phyloP scores from a whole-genome alignment of 2,329 filamentous ascomycete genomes.

The Mycosphaerella arachidis region DNA sequence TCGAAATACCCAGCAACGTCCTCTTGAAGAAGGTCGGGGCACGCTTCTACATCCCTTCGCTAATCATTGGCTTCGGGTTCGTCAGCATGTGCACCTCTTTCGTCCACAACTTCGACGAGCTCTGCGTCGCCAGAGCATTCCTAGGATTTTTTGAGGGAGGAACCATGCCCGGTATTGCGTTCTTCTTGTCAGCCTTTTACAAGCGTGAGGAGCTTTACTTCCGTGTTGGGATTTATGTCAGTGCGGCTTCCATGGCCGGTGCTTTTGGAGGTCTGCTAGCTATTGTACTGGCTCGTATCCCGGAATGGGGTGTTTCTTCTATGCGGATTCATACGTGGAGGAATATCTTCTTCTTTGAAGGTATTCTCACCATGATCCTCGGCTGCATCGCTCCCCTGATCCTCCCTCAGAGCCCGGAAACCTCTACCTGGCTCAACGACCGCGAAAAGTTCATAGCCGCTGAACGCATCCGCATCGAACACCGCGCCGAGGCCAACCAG shows the following conservation, averaged over 20 bases:
- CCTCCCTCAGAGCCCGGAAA: conserved; percentile 49
- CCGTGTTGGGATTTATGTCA: conserved; percentile 24
- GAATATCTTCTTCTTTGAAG: conserved; percentile 63
- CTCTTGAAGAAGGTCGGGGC: conserved; percentile 5
- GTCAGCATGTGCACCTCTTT: conserved; percentile 48
- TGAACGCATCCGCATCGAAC: conserved; percentile 49
- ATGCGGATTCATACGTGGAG: conserved; percentile 50
- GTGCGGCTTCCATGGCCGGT: conserved; percentile 37
- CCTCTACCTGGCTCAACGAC: conserved; percentile 49
- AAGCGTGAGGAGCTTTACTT: conserved; percentile 38
- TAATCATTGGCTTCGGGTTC: conserved; percentile 44
- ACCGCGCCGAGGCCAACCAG: conserved; percentile 44
- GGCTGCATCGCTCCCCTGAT: conserved; percentile 47
- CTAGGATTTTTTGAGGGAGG: conserved; percentile 27
- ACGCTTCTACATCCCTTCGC: conserved; percentile 1
- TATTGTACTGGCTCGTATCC: conserved; percentile 45
- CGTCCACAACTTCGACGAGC: conserved; percentile 38
- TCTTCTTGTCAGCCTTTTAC: conserved; percentile 39
- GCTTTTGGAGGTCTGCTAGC: conserved; percentile 24
- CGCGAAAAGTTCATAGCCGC: conserved; percentile 53
- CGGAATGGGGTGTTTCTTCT: conserved; percentile 46
- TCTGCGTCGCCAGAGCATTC: conserved; percentile 37
- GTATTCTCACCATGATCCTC: conserved; percentile 50
- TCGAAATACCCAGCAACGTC: conserved; percentile 40
- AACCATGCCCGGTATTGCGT: conserved; percentile 26